A percentile compares a stretch with the other conserved stretches of the same genome.
These are phyloP conservation scores for Emmonsiellopsis sp. DNA, from an alignment of 2,329 filamentous ascomycete species.

Conservation along the genomic window DNA sequence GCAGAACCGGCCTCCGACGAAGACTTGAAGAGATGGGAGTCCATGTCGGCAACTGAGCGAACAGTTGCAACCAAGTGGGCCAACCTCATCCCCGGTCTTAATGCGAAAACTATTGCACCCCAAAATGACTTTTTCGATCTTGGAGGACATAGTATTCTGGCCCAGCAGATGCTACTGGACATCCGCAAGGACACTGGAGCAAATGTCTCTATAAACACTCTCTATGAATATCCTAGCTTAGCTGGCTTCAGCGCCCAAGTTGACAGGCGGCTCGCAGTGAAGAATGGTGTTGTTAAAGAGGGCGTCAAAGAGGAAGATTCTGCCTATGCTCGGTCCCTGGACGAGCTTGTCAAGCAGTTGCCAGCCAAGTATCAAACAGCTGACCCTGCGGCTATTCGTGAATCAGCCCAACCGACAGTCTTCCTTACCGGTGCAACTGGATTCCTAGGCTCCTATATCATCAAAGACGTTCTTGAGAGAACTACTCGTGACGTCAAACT, in stretches of 20 bases:
- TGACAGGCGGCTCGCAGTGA: slow-evolving; percentile 41
- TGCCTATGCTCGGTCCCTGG: slow-evolving; percentile 43
- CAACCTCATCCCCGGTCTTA: slow-evolving; percentile 56
- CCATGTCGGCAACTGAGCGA: slow-evolving; percentile 51
- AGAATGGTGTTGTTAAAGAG: slow-evolving; percentile 25
- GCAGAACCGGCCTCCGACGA: slow-evolving; percentile 39
- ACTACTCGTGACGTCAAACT: slow-evolving; percentile 49
- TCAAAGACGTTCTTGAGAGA: slow-evolving; percentile 63
- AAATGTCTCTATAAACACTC: slow-evolving; percentile 16
- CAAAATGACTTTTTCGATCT: slow-evolving; percentile 66
- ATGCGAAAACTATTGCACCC: slow-evolving; percentile 57
- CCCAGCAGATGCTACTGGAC: slow-evolving; percentile 69
- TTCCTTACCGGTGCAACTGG: slow-evolving; percentile 86
- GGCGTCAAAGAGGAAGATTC: slow-evolving; percentile 42
- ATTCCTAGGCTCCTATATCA: slow-evolving; percentile 74
- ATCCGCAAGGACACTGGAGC: slow-evolving; percentile 36
- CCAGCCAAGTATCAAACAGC: slow-evolving; percentile 33
- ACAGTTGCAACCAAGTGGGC: slow-evolving; percentile 65
- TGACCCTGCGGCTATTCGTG: slow-evolving; percentile 17
- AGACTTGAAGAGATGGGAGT: slow-evolving; percentile 1
- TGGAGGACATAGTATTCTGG: slow-evolving; percentile 72
- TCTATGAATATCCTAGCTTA: slow-evolving; percentile 24
- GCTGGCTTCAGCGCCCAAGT: slow-evolving; percentile 44
- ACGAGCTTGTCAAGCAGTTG: slow-evolving; percentile 41
- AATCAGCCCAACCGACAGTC: slow-evolving; percentile 43